Conservation (phyloP, 768 basidiomycete genomes). For the Lactifluus pinguis region DNA sequence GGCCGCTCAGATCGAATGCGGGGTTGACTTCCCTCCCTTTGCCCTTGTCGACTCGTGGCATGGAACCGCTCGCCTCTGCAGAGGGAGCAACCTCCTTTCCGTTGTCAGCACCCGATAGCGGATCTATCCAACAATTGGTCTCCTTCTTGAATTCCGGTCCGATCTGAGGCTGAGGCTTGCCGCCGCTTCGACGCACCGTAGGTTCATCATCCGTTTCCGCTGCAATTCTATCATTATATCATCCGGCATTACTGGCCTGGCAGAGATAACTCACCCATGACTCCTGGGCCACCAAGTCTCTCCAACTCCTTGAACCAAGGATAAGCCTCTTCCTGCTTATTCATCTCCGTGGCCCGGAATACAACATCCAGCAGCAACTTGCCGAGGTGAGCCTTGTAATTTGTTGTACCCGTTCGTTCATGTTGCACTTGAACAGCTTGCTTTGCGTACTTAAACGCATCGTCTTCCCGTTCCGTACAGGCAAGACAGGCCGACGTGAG, state of each 20-base stretch:
- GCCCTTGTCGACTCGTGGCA: neutral
- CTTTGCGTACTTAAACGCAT: constrained; percentile 8
- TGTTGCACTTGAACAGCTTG: constrained; percentile 8
- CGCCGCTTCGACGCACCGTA: neutral
- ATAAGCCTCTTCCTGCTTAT: neutral
- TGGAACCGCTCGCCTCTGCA: neutral
- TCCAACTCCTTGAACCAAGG: constrained; percentile 4
- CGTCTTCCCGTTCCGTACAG: neutral
- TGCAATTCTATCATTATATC: neutral
- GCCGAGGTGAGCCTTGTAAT: neutral
- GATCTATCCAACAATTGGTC: constrained; percentile 5
- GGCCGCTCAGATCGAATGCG: neutral
- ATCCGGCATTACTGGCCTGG: neutral
- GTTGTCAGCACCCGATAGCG: neutral
- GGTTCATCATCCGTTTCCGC: neutral
- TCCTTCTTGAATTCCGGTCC: neutral
- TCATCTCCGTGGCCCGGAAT: neutral
- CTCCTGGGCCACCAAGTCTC: neutral
- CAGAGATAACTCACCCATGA: neutral
- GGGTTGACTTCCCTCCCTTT: neutral
- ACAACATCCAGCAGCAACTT: constrained; percentile 4
- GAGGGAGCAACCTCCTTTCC: neutral
- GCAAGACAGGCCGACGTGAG: constrained; percentile 12
- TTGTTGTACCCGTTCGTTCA: neutral
- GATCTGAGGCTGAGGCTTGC: neutral